Base-by-base conservation (phyloP, 257 asterid genomes). In the Ajuga chamaepitys region DNA sequence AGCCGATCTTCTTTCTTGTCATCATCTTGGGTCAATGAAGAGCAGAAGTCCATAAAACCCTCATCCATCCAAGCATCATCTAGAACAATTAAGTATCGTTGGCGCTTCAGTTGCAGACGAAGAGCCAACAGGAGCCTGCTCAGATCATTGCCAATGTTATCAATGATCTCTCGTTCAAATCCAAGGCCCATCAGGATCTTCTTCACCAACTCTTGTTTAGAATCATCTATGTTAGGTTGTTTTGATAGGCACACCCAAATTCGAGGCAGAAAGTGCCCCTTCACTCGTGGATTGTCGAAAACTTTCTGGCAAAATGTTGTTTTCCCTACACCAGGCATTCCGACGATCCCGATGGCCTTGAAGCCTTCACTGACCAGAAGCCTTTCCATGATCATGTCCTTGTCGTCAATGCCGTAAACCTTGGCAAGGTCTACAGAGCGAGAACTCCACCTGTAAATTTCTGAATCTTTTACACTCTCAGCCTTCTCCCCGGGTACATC, bases 261-360 rank as follows among this genome's bases (percentile, higher is more conserved):
- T 34, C 78, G 73, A 38, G 81, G 79, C n/a, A 58, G 64, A 11
- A 80, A 80, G 34, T 78, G 71, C 0, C 58, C 28, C 76, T 67
- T 73, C 68, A 82, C 81, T 30, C 51, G 20, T 40, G 16, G 7
- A 25, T 61, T 52, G 47, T 64, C 58, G 72, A 77, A 75, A 11
- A 64, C 66, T n/a, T 70, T 42, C 55, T 77, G 85, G 58, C 74
- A 73, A 18, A 83, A 78, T 4, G 80, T 70, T 4, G 86, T 80
- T 40, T 83, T 83, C 2, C 88, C 88, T 1, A 80, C 80, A 2
- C 88, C 88, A 0, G 83, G 45, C 77, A 75, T 67, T 32, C 88
- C 88, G 3, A 68, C 71, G 20, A 80, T 56, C 47, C 83, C 83
- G 18, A 77, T 51, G 2, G 68, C 70, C 56, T 62, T 68, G 64